phyloP scores from a whole-genome alignment of 352 stramenopile genomes.

The Albugo laibachii region DNA sequence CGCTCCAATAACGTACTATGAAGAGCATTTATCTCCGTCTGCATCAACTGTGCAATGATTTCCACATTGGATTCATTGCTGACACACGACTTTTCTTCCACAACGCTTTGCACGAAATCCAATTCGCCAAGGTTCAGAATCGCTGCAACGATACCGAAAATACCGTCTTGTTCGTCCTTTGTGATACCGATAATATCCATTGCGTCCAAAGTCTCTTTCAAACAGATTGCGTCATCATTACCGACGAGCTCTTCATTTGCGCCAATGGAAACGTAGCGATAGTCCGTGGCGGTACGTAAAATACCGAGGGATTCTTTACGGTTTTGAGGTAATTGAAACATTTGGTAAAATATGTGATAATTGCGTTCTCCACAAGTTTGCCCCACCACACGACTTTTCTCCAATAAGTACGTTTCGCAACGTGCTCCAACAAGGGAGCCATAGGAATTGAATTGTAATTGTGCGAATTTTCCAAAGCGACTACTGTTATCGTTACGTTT shows the following conservation, averaged over 20 bases:
- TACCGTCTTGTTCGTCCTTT: slow-evolving; percentile 74
- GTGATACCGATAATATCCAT: slow-evolving; percentile 81
- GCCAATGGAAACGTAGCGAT: slow-evolving; percentile 59
- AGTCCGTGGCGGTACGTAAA: slow-evolving; percentile 29
- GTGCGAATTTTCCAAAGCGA: slow-evolving; percentile 65
- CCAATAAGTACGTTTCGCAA: slow-evolving; percentile 87
- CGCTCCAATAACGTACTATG: slow-evolving; percentile 77
- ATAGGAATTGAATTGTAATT: slow-evolving; percentile 47
- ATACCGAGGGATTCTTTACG: slow-evolving; percentile 34
- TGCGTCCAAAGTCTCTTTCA: slow-evolving; percentile 73
- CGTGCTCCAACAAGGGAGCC: slow-evolving; percentile 43
- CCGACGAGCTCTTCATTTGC: slow-evolving; percentile 29
- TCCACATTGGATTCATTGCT: slow-evolving; percentile 32
- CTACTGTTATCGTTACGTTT: slow-evolving; percentile 70
- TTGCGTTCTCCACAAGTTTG: slow-evolving; percentile 86
- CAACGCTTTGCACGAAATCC: slow-evolving; percentile 56
- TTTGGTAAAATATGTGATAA: slow-evolving; percentile 97
- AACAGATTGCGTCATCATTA: slow-evolving; percentile 45
- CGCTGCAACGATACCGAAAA: slow-evolving; percentile 90
- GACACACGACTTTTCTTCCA: slow-evolving; percentile 32
- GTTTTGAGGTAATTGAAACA: slow-evolving; percentile 39
- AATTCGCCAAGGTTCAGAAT: slow-evolving; percentile 94
- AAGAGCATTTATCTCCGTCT: slow-evolving; percentile 45
- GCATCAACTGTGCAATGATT: slow-evolving; percentile 32
- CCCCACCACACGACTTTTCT: slow-evolving; percentile 89